A percentile compares a stretch with the other conserved stretches of the same genome.
phyloP scores from a whole-genome alignment of 768 basidiomycete genomes.

The Tylopilus vinaceipallidus region DNA sequence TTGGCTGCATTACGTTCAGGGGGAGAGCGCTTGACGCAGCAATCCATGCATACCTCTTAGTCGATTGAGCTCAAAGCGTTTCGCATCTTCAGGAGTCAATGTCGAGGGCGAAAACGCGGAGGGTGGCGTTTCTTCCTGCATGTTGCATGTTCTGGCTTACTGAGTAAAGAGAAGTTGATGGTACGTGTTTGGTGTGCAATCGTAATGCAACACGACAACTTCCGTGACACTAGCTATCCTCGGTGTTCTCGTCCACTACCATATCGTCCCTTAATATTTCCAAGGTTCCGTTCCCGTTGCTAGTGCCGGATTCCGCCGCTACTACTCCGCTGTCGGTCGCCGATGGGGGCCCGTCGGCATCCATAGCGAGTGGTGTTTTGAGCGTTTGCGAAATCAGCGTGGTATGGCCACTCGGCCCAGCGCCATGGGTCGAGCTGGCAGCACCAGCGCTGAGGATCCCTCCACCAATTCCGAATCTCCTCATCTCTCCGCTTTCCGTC shows the following conservation, averaged over 20 bases:
- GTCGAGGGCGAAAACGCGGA: constrained; percentile 15
- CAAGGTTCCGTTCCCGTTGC: constrained; percentile 12
- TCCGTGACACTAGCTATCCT: too few relatives aligned
- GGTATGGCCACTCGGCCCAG: constrained; percentile 71
- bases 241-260: constrained; percentile 22
- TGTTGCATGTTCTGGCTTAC: background rate
- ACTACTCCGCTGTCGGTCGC: constrained; percentile 18
- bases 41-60: constrained; percentile 53
- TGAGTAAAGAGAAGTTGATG: constrained; percentile 10
- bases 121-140: constrained; percentile 8
- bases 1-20: constrained; percentile 52
- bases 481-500: constrained; percentile 41
- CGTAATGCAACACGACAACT: too few relatives aligned
- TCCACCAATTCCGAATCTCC: constrained; percentile 63
- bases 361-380: constrained; percentile 31
- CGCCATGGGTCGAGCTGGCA: constrained; percentile 59
- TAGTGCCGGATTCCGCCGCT: constrained; percentile 12
- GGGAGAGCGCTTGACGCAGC: background rate
- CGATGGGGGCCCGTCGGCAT: constrained; percentile 31
- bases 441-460: constrained; percentile 69
- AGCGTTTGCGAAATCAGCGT: constrained; percentile 37
- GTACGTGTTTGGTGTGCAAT: constrained; percentile 11
- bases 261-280: constrained; percentile 26
- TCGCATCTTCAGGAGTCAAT: constrained; percentile 66
- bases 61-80: constrained; percentile 75